Evolutionary conservation across 352 stramenopile species (phyloP).

Genomic region (Pilasporangium apinafurcum): DNA sequence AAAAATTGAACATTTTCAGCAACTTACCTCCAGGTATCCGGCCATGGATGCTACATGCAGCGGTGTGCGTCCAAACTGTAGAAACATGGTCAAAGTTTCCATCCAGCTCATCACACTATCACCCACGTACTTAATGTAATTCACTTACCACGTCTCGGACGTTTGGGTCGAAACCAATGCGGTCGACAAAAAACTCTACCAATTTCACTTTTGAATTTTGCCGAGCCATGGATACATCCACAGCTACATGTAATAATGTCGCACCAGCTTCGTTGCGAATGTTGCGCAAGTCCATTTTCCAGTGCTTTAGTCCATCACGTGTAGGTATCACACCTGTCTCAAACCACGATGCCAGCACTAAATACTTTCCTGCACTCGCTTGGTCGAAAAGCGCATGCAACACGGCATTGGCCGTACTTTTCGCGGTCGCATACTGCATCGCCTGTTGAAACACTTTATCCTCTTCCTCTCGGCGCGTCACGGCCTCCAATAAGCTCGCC

Average conservation of each 20-base stretch:
- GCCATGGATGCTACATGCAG: slow-evolving; percentile 70
- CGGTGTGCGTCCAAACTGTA: slow-evolving; percentile 62
- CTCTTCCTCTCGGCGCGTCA: slow-evolving; percentile 57
- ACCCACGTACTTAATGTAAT: neutral
- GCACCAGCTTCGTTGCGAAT: slow-evolving; percentile 62
- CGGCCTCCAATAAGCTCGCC: slow-evolving; percentile 24
- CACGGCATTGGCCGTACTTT: slow-evolving; percentile 67
- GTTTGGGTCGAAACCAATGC: slow-evolving; percentile 68
- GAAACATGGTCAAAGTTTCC: neutral
- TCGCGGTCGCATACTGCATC: slow-evolving; percentile 52
- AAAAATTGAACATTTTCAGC: neutral
- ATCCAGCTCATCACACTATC: neutral
- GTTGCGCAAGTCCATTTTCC: slow-evolving; percentile 44
- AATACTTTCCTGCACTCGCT: slow-evolving; percentile 43
- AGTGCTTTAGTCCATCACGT: slow-evolving; percentile 71
- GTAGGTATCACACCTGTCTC: slow-evolving; percentile 72
- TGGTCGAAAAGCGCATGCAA: slow-evolving; percentile 77
- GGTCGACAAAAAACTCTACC: slow-evolving; percentile 55
- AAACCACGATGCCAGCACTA: slow-evolving; percentile 45
- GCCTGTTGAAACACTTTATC: slow-evolving; percentile 53
- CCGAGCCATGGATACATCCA: slow-evolving; percentile 58
- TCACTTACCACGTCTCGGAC: slow-evolving; percentile 44
- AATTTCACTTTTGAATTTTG: slow-evolving; percentile 66
- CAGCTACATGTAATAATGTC: slow-evolving; percentile 60
- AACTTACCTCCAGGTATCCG: slow-evolving; percentile 41